Conservation (phyloP, 2,329 filamentous ascomycete species). For the Aureobasidium mangrovei region DNA sequence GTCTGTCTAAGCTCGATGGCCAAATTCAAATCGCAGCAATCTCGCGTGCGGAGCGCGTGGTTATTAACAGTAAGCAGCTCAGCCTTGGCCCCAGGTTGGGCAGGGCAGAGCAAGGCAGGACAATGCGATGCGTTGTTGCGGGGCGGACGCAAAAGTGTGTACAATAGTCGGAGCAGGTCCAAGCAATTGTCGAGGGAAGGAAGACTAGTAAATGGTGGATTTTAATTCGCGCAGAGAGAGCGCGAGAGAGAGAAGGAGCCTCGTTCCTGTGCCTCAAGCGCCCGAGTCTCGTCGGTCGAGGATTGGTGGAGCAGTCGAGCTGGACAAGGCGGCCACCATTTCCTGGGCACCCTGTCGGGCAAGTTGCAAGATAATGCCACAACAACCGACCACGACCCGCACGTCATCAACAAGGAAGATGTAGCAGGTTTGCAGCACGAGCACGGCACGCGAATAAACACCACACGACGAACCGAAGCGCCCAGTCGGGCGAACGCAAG, state of each 20-base stretch:
- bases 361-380: too few relatives aligned
- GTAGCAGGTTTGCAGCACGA: slow-evolving; percentile 8
- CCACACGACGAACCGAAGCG: not conserved
- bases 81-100: not conserved
- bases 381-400: not conserved
- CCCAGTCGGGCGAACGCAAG: slow-evolving; percentile 4
- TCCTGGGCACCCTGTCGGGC: not conserved
- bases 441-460: slow-evolving; percentile 3
- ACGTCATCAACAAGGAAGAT: slow-evolving; percentile 4
- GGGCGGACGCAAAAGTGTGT: not conserved
- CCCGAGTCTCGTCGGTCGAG: not conserved
- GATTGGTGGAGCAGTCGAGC: not conserved
- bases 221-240: not conserved
- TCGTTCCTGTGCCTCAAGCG: not conserved
- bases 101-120: not conserved
- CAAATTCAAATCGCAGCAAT: not conserved
- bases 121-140: not conserved
- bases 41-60: not conserved
- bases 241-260: not conserved
- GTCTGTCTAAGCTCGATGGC: not conserved
- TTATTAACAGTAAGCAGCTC: not conserved
- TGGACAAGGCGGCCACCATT: not conserved
- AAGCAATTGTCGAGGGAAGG: too few relatives aligned
- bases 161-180: not conserved
- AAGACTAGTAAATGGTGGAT: not conserved